phyloP scores from a whole-genome alignment of 2,329 filamentous ascomycete species.

The Xylariomycetidae sp. region DNA sequence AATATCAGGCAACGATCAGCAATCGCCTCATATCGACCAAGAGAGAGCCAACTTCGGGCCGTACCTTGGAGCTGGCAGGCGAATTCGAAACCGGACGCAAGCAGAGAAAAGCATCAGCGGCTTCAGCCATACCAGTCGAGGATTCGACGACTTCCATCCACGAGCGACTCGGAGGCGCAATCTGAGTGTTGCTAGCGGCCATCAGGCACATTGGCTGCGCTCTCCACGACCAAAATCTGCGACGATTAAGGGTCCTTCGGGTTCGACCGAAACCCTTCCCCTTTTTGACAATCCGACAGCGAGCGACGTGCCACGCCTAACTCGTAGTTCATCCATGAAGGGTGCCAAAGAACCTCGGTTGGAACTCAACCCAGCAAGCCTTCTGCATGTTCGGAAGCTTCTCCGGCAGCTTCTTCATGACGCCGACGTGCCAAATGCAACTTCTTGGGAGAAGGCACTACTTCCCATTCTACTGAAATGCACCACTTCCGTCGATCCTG shows the following conservation, averaged over 20 bases:
- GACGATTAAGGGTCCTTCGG: slow-evolving; percentile 49
- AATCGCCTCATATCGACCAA: slow-evolving; percentile 62
- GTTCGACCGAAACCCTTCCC: slow-evolving; percentile 46
- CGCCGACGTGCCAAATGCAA: slow-evolving; percentile 62
- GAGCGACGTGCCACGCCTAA: slow-evolving; percentile 45
- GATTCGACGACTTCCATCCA: slow-evolving; percentile 58
- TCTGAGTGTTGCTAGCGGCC: slow-evolving; percentile 73
- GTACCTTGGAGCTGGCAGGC: slow-evolving; percentile 66
- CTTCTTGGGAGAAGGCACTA: slow-evolving; percentile 83
- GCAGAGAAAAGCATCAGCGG: slow-evolving; percentile 72
- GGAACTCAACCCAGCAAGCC: slow-evolving; percentile 79
- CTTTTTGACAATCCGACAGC: slow-evolving; percentile 37
- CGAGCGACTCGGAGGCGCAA: slow-evolving; percentile 69
- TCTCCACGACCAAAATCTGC: slow-evolving; percentile 63
- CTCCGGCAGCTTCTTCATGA: slow-evolving; percentile 79
- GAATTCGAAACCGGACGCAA: slow-evolving; percentile 59
- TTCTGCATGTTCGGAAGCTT: slow-evolving; percentile 81
- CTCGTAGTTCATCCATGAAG: slow-evolving; percentile 78
- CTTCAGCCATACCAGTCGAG: slow-evolving; percentile 63
- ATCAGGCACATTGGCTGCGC: slow-evolving; percentile 63
- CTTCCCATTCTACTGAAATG: slow-evolving; percentile 86
- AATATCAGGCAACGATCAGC: slow-evolving; percentile 60
- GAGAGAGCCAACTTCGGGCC: slow-evolving; percentile 70
- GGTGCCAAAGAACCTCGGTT: slow-evolving; percentile 67
- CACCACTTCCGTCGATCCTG: slow-evolving; percentile 89